A percentile compares a stretch with the other conserved stretches of the same genome.
phyloP scores from a whole-genome alignment of 352 stramenopile genomes.

The Phytophthora idaei region DNA sequence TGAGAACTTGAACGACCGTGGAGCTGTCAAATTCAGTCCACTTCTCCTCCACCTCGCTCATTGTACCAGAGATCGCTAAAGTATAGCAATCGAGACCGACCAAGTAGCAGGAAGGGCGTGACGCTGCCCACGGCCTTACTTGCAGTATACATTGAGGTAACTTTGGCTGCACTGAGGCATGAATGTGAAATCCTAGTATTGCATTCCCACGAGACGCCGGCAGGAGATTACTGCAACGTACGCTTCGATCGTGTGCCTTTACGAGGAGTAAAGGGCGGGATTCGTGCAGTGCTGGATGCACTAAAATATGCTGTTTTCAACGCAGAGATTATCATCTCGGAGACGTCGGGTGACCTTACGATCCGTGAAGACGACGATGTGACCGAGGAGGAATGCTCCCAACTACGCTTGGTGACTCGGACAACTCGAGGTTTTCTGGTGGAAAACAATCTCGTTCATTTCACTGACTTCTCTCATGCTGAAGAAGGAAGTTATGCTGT shows the following conservation, averaged over 20 bases:
- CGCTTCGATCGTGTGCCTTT: slow-evolving; percentile 54
- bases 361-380: slow-evolving; percentile 62
- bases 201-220: slow-evolving; percentile 30
- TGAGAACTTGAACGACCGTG: slow-evolving; percentile 7
- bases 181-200: slow-evolving; percentile 5
- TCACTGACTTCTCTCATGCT: slow-evolving; percentile 13
- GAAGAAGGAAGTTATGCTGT: slow-evolving; percentile 19
- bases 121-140: slow-evolving; percentile 38
- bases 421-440: slow-evolving; percentile 30
- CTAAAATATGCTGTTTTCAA: slow-evolving; percentile 50
- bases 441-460: slow-evolving; percentile 40
- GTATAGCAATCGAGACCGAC: slow-evolving; percentile 28
- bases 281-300: slow-evolving; percentile 45
- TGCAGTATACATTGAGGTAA: slow-evolving; percentile 1
- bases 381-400: slow-evolving; percentile 40
- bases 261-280: slow-evolving; percentile 25
- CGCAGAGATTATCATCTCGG: slow-evolving; percentile 66
- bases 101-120: slow-evolving; percentile 38
- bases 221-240: slow-evolving; percentile 47
- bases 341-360: slow-evolving; percentile 51
- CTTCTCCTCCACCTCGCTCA: slow-evolving; percentile 1
- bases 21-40: slow-evolving; percentile 5
- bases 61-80: slow-evolving; percentile 3
- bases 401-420: slow-evolving; percentile 45
- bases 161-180: slow-evolving; percentile 4